Base-by-base conservation (phyloP, 805 yeast genomes). In the Yarrowia deformans region DNA sequence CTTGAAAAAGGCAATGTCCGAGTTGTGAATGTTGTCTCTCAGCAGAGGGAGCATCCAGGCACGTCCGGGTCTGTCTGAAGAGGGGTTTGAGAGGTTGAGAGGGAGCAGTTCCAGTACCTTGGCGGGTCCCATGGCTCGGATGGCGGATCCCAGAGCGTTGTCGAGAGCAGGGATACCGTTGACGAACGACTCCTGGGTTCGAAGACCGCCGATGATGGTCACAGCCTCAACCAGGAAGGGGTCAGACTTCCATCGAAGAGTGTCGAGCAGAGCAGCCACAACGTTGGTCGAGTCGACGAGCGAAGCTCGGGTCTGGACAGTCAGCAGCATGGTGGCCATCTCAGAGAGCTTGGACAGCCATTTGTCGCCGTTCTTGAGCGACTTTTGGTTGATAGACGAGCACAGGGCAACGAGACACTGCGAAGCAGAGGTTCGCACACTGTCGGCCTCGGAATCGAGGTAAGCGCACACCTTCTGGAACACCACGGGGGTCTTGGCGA, bases 31-130 rank as follows among this genome's bases (percentile, higher is more conserved):
- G 74, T 91, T 88, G 74, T 93, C 98, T 80, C 98, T 89, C 71
- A 95, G 84, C 42, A 95, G 77, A 12, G 99, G 99, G 72, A 95
- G 84, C 74, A 95, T 76, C 98, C 98, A 95, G 56, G 98, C 98
- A 77, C 98, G 86, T 56, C 98, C 98, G n/a, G 88, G 84, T 52
- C 84, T 82, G 40, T 80, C 79, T 34, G 81, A 73, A 1, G 72
- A 77, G 6, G 89, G 86, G 56, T 84, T 84, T 39, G 83, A 82
- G 74, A 95, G 82, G 75, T 94, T 92, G 75, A 95, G 82, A 8
- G 99, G 98, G 42, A 95, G 82, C 5, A 85, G 81, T 56, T 85
- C 79, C 71, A 94, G 80, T 2, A 95, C 95, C 13, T 83, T 86
- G 73, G 90, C 96, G 10, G 98, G 97, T 2, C 99, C 99, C 77